A percentile compares a stretch with the other conserved stretches of the same genome.
These are phyloP conservation scores for Meredithiella fracta DNA, from an alignment of 2,329 filamentous ascomycete genomes.

Conservation along the genomic window DNA sequence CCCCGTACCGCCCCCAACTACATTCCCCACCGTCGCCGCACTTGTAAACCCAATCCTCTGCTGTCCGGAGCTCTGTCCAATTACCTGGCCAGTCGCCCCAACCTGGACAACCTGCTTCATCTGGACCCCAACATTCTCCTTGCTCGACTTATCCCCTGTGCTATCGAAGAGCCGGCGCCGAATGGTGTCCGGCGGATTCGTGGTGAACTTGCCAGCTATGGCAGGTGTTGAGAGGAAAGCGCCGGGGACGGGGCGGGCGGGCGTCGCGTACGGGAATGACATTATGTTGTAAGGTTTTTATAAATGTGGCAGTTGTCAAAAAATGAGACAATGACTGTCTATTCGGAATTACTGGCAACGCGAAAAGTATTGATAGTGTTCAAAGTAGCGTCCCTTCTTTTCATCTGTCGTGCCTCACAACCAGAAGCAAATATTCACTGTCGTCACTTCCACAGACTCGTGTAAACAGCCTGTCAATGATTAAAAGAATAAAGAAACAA, in stretches of 20 bases:
- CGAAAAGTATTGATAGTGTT: background rate
- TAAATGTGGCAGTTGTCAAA: background rate
- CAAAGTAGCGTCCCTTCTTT: background rate
- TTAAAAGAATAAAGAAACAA: background rate
- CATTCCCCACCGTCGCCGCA: conserved; percentile 5
- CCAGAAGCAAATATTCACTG: background rate
- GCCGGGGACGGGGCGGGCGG: conserved; percentile 57
- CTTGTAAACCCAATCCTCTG: conserved; percentile 9
- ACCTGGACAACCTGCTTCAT: background rate
- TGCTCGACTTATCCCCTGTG: conserved; percentile 16
- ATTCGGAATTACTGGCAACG: background rate
- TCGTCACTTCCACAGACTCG: background rate
- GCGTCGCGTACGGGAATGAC: conserved; percentile 43
- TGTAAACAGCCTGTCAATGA: background rate
- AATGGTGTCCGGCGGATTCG: conserved; percentile 26
- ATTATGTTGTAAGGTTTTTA: conserved; percentile 23
- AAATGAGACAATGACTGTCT: background rate
- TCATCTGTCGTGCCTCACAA: background rate
- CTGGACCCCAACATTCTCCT: too few relatives aligned
- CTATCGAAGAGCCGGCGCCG: conserved; percentile 34
- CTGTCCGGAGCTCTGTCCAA: conserved; percentile 17
- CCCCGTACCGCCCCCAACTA: conserved; percentile 15
- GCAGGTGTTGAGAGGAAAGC: conserved; percentile 63
- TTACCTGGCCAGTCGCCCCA: too few relatives aligned
- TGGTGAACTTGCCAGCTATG: conserved; percentile 25